phyloP scores from a whole-genome alignment of 1,139 yeast genomes.

The Candida pseudoviswanathii region DNA sequence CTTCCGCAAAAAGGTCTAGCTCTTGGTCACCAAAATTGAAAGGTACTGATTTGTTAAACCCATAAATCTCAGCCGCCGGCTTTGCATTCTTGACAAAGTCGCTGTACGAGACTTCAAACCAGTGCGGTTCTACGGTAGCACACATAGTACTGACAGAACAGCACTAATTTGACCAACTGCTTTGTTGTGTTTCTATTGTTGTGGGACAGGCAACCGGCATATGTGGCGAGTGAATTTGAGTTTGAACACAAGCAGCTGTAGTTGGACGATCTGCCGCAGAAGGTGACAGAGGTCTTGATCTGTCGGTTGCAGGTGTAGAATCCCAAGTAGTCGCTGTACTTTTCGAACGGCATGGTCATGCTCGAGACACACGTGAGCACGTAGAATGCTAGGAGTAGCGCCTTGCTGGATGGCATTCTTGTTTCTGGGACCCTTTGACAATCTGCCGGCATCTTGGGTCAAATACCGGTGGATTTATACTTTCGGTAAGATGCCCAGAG shows the following conservation, averaged over 20 bases:
- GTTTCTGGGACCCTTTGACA: too few species aligned
- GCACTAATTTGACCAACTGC: neutral
- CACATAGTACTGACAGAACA: slow-evolving; percentile 10
- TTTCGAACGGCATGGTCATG: too few species aligned
- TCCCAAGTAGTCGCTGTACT: neutral
- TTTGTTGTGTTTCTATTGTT: slow-evolving; percentile 6
- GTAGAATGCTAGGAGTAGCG: too few species aligned
- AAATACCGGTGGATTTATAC: too few species aligned
- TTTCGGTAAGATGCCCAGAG: too few species aligned
- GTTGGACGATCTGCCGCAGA: slow-evolving; percentile 13
- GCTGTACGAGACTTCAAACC: slow-evolving; percentile 20
- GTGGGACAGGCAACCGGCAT: slow-evolving; percentile 20
- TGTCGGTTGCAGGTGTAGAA: slow-evolving; percentile 23
- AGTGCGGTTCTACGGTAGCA: slow-evolving; percentile 18
- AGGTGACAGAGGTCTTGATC: slow-evolving; percentile 17
- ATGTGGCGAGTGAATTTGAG: slow-evolving; percentile 18
- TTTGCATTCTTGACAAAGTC: slow-evolving; percentile 23
- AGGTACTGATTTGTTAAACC: slow-evolving; percentile 28
- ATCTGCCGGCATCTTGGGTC: too few species aligned
- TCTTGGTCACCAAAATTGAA: slow-evolving; percentile 20
- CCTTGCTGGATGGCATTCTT: too few species aligned
- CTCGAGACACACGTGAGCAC: too few species aligned
- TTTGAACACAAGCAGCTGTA: slow-evolving; percentile 16
- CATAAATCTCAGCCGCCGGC: slow-evolving; percentile 20
- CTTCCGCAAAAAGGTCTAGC: slow-evolving; percentile 17